Percentiles rank a stretch among this genome's conserved stretches.
Conservation (phyloP, 139 green algal species). For the Pleodorina starrii region DNA sequence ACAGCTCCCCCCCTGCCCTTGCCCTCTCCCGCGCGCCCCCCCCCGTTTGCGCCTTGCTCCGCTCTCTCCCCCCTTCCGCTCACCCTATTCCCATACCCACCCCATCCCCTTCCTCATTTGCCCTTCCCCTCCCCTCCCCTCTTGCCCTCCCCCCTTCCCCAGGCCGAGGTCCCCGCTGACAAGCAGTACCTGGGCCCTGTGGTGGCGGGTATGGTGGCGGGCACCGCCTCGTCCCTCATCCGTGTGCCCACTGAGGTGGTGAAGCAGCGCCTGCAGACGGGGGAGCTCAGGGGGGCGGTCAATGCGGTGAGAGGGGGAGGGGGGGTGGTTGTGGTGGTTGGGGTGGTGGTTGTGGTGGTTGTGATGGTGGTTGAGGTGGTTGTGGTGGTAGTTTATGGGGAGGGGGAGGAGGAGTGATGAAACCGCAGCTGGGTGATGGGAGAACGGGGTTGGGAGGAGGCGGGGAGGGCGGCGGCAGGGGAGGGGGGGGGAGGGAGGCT, state of each 20-base stretch:
- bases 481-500: no score
- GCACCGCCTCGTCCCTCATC: constrained; percentile 87
- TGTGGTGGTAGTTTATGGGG: no score
- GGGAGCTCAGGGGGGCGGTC: constrained; percentile 74
- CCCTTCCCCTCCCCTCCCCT: not conserved
- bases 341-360: no score
- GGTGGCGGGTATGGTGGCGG: constrained; percentile 78
- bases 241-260: constrained; percentile 98
- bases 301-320: constrained; percentile 59
- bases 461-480: no score
- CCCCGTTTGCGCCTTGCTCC: no score
- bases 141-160: not conserved
- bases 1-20: no score
- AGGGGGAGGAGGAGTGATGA: no score
- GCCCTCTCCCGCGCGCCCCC: no score
- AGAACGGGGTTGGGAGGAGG: no score
- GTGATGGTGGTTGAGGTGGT: no score
- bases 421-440: no score
- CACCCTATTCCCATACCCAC: not conserved
- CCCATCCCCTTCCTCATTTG: not conserved
- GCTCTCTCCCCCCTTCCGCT: not conserved
- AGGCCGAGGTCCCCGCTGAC: constrained; percentile 58
- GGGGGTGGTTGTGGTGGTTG: no score
- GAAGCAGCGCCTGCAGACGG: constrained; percentile 96
- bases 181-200: constrained; percentile 72